These are phyloP conservation scores for Silybum marianum DNA, from an alignment of 129 eudicot genomes.

Conservation along the genomic window DNA sequence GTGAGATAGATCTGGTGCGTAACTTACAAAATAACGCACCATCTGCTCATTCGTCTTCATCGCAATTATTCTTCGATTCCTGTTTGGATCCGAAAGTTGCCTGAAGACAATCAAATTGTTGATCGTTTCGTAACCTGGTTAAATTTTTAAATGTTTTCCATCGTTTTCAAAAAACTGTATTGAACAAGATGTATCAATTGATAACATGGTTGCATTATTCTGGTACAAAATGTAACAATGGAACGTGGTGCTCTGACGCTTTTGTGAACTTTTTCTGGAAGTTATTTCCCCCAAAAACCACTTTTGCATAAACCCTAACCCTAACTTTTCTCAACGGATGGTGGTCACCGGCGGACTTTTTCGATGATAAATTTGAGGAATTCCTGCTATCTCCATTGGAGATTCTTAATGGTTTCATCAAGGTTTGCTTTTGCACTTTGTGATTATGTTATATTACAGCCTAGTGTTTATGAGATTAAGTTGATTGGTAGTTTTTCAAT, in stretches of 20 bases:
- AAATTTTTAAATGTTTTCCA: no score
- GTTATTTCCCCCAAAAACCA: no score
- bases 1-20: background rate
- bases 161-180: no score
- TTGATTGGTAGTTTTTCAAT: background rate
- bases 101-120: no score
- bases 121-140: no score
- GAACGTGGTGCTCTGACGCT: no score
- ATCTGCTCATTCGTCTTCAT: background rate
- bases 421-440: background rate
- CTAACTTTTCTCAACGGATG: background rate
- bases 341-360: background rate
- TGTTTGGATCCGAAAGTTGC: no score
- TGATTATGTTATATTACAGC: background rate
- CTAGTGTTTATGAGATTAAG: background rate
- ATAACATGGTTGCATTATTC: no score
- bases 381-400: background rate
- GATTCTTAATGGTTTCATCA: background rate
- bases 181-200: no score
- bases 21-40: background rate
- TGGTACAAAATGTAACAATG: no score
- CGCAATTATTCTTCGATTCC: no score
- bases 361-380: background rate
- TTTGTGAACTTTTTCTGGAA: no score
- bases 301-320: background rate